Evolutionary conservation across 2,329 filamentous ascomycete species (phyloP).

Genomic region (Diaporthe sp.): DNA sequence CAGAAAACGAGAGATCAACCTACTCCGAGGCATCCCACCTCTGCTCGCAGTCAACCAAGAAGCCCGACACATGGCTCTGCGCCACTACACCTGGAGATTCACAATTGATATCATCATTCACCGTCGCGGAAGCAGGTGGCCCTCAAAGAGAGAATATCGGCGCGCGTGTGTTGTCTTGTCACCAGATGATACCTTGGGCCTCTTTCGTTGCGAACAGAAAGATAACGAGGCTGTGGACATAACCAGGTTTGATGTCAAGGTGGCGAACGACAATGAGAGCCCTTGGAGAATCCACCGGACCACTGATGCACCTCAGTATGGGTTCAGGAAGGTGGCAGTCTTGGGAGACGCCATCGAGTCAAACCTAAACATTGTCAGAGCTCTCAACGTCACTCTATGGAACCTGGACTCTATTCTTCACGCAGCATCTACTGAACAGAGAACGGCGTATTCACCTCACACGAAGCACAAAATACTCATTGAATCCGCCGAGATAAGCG

Average conservation of each 20-base stretch:
- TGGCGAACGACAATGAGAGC: neutral
- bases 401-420: neutral
- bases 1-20: neutral
- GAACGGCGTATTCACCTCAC: neutral
- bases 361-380: neutral
- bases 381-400: constrained; percentile 1
- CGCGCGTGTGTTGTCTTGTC: neutral
- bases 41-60: constrained; percentile 7
- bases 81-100: neutral
- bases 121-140: too few relatives aligned
- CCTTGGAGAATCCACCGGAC: neutral
- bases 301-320: neutral
- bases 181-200: neutral
- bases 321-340: neutral
- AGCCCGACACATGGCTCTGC: neutral
- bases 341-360: neutral
- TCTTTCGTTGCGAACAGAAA: neutral
- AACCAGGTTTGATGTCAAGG: neutral
- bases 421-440: neutral
- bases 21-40: neutral
- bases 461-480: neutral
- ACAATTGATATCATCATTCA: neutral
- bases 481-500: too few relatives aligned
- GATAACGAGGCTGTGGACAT: too few relatives aligned
- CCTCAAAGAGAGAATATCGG: neutral